phyloP scores from a whole-genome alignment of 352 stramenopile species.

The Pythium pectinolyticum region DNA sequence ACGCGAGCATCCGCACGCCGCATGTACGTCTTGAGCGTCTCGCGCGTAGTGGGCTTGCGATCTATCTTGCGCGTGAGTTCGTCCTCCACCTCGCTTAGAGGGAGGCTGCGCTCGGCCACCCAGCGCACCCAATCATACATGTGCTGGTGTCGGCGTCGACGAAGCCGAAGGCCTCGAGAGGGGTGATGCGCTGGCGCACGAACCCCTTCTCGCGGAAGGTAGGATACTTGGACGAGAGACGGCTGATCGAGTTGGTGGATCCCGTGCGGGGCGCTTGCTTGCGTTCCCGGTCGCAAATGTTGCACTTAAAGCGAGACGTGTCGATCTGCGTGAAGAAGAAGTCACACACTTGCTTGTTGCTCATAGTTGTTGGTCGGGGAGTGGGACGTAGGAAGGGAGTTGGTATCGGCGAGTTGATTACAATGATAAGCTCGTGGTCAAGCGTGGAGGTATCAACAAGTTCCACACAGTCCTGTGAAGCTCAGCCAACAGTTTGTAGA shows the following conservation, averaged over 20 bases:
- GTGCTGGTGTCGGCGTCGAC: not conserved
- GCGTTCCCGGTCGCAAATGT: not conserved
- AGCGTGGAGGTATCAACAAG: no score
- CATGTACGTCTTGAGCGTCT: constrained; percentile 19
- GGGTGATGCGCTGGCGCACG: not conserved
- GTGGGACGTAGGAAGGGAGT: no score
- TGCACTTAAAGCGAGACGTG: not conserved
- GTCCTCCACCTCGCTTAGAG: constrained; percentile 6
- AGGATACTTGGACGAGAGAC: not conserved
- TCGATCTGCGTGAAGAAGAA: constrained; percentile 3
- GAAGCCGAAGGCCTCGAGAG: constrained; percentile 2
- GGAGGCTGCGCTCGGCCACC: not conserved
- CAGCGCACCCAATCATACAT: constrained; percentile 13
- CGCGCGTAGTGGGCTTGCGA: not conserved
- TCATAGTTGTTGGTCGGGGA: not conserved
- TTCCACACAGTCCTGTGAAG: no score
- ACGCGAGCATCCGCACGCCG: not conserved
- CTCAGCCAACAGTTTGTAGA: no score
- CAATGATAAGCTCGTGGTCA: no score
- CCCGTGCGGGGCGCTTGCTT: constrained; percentile 11
- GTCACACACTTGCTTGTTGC: not conserved
- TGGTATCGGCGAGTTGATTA: no score
- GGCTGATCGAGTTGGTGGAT: constrained; percentile 4
- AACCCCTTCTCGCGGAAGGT: not conserved
- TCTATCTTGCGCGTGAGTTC: not conserved